A percentile compares a stretch with the other conserved stretches of the same genome.
Conservation (phyloP, 139 green algal genomes). For the Micromonas commoda region DNA sequence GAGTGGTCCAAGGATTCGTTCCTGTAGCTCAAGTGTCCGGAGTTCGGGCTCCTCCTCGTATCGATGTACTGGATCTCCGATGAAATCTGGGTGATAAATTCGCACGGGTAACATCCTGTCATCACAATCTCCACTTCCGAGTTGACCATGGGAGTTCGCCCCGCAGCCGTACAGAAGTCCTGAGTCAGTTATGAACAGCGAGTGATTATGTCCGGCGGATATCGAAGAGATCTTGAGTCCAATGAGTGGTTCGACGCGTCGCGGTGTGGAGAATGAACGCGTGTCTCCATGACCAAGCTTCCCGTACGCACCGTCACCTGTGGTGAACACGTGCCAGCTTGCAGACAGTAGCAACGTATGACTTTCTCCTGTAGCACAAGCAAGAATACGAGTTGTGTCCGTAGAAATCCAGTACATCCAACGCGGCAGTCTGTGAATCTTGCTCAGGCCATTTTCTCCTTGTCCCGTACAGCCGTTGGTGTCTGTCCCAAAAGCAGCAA, state of each 20-base stretch:
- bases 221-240: slow-evolving; percentile 11
- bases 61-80: not conserved
- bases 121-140: slow-evolving; percentile 30
- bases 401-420: slow-evolving; percentile 23
- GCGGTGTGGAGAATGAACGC: not conserved
- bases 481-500: not conserved
- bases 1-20: not conserved
- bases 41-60: not conserved
- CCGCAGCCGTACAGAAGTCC: slow-evolving; percentile 50
- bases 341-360: slow-evolving; percentile 8
- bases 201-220: slow-evolving; percentile 44
- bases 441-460: not conserved
- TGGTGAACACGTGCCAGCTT: not conserved
- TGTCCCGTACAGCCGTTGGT: not conserved
- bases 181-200: slow-evolving; percentile 35
- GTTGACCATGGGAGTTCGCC: slow-evolving; percentile 47
- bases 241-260: not conserved
- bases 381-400: not conserved
- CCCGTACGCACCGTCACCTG: not conserved
- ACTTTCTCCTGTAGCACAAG: not conserved
- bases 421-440: not conserved
- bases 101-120: not conserved
- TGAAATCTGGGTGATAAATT: not conserved
- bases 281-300: slow-evolving; percentile 5
- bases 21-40: not conserved